phyloP scores from a whole-genome alignment of 2,329 filamentous ascomycete genomes.

The Lasiodiplodia sp. region DNA sequence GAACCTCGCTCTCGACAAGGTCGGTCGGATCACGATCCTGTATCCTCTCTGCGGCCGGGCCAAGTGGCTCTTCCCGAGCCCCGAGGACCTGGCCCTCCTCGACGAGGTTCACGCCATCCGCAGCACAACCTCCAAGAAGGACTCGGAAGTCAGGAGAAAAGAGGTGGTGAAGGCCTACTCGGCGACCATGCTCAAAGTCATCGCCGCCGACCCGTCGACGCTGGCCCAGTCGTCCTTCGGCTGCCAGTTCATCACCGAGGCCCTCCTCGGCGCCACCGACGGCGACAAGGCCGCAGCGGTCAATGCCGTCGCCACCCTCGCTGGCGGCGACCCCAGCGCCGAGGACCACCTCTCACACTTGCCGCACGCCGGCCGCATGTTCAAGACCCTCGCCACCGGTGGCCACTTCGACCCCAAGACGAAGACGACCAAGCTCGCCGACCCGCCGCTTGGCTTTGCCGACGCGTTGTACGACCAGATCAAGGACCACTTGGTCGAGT shows the following conservation, averaged over 20 bases:
- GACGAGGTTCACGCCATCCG: conserved; percentile 81
- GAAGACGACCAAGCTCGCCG: conserved; percentile 72
- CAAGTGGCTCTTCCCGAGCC: conserved; percentile 66
- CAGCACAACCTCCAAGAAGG: conserved; percentile 89
- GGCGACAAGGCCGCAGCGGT: conserved; percentile 79
- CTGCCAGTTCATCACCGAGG: conserved; percentile 84
- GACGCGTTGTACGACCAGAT: conserved; percentile 83
- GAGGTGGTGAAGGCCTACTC: conserved; percentile 80
- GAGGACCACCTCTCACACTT: conserved; percentile 67
- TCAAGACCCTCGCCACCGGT: conserved; percentile 89
- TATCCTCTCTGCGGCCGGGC: conserved; percentile 76
- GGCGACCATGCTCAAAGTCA: conserved; percentile 75
- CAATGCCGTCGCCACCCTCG: conserved; percentile 65
- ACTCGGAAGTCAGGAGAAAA: conserved; percentile 74
- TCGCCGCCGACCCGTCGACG: conserved; percentile 71
- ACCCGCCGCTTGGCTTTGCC: conserved; percentile 82
- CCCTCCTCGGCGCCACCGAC: conserved; percentile 72
- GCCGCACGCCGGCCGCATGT: conserved; percentile 76
- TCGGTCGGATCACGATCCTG: conserved; percentile 71
- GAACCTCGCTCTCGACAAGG: conserved; percentile 69
- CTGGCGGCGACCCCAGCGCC: conserved; percentile 46
- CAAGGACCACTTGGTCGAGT: conserved; percentile 74
- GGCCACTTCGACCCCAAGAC: conserved; percentile 81
- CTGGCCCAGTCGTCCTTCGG: conserved; percentile 81
- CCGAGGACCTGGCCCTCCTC: conserved; percentile 67